Evolutionary conservation across 2,329 filamentous ascomycete species (phyloP).

Genomic region (Phaeophleospora eucalypticola): DNA sequence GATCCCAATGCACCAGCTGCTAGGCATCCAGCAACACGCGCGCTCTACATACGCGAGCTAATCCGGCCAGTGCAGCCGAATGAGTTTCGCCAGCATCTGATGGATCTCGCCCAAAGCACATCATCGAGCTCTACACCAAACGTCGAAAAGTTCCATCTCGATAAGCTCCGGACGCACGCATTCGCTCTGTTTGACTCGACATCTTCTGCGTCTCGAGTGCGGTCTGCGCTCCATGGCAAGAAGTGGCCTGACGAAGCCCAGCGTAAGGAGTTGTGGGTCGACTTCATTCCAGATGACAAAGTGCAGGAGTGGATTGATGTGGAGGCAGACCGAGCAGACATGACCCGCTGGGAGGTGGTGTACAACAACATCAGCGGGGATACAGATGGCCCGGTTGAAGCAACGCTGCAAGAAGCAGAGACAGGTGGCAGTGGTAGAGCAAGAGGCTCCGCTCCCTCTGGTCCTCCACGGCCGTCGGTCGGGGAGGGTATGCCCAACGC

Average conservation of each 20-base stretch:
- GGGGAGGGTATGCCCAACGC: constrained; percentile 26
- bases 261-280: constrained; percentile 78
- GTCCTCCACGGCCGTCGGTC: constrained; percentile 21
- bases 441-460: constrained; percentile 1
- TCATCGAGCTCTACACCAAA: constrained; percentile 32
- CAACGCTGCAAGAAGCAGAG: constrained; percentile 23
- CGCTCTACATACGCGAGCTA: constrained; percentile 84
- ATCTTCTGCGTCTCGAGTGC: constrained; percentile 70
- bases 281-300: constrained; percentile 78
- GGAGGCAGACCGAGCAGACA: constrained; percentile 49
- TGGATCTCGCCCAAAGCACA: constrained; percentile 61
- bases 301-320: constrained; percentile 67
- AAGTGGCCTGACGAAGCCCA: constrained; percentile 86
- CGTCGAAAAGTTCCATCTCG: constrained; percentile 70
- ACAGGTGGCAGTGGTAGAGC: constrained; percentile 3
- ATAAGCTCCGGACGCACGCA: constrained; percentile 82
- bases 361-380: constrained; percentile 51
- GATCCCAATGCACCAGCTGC: constrained; percentile 28
- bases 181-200: constrained; percentile 69
- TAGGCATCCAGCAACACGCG: constrained; percentile 51
- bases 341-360: constrained; percentile 65
- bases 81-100: constrained; percentile 64
- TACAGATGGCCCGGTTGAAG: constrained; percentile 49
- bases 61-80: constrained; percentile 76
- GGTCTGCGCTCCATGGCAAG: constrained; percentile 68